phyloP scores from a whole-genome alignment of 2,329 filamentous ascomycete species.

The Talaromyces atroroseus region DNA sequence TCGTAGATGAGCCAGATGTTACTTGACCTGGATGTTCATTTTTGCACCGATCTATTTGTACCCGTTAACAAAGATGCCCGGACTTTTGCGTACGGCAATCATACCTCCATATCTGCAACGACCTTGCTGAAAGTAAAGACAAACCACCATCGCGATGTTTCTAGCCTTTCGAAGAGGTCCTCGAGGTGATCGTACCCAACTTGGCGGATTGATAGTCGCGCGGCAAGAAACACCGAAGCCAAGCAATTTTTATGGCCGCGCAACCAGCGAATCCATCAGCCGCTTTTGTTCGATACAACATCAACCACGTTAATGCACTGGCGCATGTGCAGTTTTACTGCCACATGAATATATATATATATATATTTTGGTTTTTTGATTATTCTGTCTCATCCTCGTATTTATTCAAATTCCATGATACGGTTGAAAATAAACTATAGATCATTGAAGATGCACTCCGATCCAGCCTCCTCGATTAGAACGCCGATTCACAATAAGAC shows the following conservation, averaged over 20 bases:
- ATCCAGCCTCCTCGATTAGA: neutral
- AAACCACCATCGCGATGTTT: conserved; percentile 42
- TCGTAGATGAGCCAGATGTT: conserved; percentile 38
- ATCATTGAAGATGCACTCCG: neutral
- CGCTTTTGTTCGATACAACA: neutral
- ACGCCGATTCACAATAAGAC: neutral
- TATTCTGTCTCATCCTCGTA: neutral
- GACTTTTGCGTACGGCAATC: neutral
- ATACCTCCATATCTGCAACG: conserved; percentile 61
- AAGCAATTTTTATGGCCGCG: neutral
- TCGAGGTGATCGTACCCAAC: neutral
- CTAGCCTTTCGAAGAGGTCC: neutral
- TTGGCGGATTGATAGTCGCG: neutral
- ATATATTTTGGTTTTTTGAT: no score
- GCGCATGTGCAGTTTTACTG: neutral
- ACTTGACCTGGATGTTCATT: conserved; percentile 52
- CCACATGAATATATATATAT: no score
- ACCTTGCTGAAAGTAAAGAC: conserved; percentile 61
- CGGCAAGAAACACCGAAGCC: neutral
- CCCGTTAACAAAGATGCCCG: neutral
- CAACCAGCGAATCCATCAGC: neutral
- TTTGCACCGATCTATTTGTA: conserved; percentile 50
- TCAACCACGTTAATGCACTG: no score
- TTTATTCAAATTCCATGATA: neutral
- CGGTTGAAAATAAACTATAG: neutral